Conservation (phyloP, 306 rosid genomes). For the Citrullus amarus region DNA sequence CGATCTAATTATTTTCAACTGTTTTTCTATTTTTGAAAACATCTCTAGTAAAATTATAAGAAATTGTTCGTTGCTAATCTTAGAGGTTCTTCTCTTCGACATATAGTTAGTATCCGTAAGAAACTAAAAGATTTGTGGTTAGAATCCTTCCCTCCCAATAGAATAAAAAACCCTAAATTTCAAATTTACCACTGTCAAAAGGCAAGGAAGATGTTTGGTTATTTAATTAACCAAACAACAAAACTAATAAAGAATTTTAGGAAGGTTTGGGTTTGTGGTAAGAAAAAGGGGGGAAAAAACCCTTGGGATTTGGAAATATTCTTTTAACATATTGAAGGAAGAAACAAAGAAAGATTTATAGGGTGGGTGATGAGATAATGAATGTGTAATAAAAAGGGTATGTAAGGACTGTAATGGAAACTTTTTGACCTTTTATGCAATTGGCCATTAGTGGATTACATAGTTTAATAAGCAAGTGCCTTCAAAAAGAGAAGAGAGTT, state of each 20-base stretch:
- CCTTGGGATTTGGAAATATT: conserved; percentile 2
- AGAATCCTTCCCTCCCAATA: too few relatives aligned
- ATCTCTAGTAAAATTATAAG: too few relatives aligned
- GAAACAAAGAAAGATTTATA: not conserved
- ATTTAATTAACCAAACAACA: not conserved
- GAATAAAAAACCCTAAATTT: not conserved
- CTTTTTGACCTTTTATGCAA: conserved; percentile 25
- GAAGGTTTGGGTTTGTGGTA: not conserved
- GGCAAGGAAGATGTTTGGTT: not conserved
- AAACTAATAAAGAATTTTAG: not conserved
- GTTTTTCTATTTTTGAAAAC: too few relatives aligned
- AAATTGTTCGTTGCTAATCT: too few relatives aligned
- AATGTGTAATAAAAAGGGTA: not conserved
- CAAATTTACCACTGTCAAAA: not conserved
- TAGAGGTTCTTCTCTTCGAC: too few relatives aligned
- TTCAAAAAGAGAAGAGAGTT: conserved; percentile 28
- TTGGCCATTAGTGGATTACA: conserved; percentile 18
- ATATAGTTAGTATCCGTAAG: too few relatives aligned
- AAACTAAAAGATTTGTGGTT: too few relatives aligned
- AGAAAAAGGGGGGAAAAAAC: not conserved
- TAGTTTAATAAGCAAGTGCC: conserved; percentile 11
- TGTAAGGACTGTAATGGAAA: conserved; percentile 23
- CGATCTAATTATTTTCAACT: too few relatives aligned
- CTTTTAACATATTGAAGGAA: not conserved
- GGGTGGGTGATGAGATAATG: not conserved